Evolutionary conservation across 1,139 yeast genomes (phyloP).

Genomic region (Lodderomyces metapsilosis): DNA sequence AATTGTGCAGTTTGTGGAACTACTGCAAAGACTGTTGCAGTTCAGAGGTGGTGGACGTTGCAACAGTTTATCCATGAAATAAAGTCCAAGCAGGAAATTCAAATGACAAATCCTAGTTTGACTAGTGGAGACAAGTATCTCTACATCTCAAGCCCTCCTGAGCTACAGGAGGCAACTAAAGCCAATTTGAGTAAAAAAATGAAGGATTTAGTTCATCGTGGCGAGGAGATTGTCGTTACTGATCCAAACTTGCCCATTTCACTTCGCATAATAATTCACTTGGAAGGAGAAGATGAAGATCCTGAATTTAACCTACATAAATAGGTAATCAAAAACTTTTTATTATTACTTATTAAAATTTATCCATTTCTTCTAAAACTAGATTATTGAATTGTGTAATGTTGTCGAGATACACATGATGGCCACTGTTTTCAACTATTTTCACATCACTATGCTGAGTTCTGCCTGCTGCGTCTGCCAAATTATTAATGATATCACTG

Average conservation of each 20-base stretch:
- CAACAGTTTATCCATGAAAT: slow-evolving; percentile 48
- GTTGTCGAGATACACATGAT: slow-evolving; percentile 70
- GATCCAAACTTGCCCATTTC: slow-evolving; percentile 56
- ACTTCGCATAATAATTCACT: slow-evolving; percentile 25
- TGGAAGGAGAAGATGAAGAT: slow-evolving; percentile 21
- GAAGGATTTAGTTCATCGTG: slow-evolving; percentile 35
- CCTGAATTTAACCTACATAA: slow-evolving; percentile 11
- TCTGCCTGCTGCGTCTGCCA: slow-evolving; percentile 18
- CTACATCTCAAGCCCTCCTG: slow-evolving; percentile 53
- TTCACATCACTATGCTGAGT: slow-evolving; percentile 36
- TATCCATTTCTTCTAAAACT: slow-evolving; percentile 35
- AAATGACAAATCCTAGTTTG: slow-evolving; percentile 51
- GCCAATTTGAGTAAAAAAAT: slow-evolving; percentile 42
- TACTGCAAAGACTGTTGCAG: slow-evolving; percentile 30
- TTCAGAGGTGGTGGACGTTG: slow-evolving; percentile 43
- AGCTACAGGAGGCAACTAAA: slow-evolving; percentile 48
- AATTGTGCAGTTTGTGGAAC: slow-evolving; percentile 79
- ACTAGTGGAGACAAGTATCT: slow-evolving; percentile 41
- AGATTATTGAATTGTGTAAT: slow-evolving; percentile 47
- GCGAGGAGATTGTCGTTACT: slow-evolving; percentile 56
- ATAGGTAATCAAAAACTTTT: neutral
- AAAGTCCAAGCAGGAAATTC: slow-evolving; percentile 32
- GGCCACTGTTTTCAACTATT: slow-evolving; percentile 59
- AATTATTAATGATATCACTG: slow-evolving; percentile 32
- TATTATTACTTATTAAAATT: slow-evolving; percentile 9